These are phyloP conservation scores for Aspergillus taichungensis DNA, from an alignment of 495 filamentous ascomycete genomes.

Conservation along the genomic window DNA sequence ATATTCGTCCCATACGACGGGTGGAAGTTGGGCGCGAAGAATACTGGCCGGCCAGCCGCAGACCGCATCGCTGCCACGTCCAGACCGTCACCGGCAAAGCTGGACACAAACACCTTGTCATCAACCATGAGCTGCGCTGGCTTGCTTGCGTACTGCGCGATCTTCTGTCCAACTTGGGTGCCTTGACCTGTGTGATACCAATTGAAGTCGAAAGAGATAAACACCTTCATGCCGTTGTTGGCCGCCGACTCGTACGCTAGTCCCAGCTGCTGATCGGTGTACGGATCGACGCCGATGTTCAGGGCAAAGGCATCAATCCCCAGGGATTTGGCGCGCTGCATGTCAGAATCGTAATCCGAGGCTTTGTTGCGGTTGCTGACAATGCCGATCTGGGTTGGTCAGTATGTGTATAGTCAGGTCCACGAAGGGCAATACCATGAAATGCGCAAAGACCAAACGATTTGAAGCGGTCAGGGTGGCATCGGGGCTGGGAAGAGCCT, in stretches of 20 bases:
- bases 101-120: slow-evolving; percentile 45
- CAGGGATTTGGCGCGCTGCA: slow-evolving; percentile 40
- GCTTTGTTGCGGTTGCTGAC: slow-evolving; percentile 35
- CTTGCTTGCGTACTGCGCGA: slow-evolving; percentile 33
- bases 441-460: slow-evolving; percentile 46
- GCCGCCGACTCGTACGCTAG: slow-evolving; percentile 49
- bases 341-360: slow-evolving; percentile 45
- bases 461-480: slow-evolving; percentile 3
- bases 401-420: neutral
- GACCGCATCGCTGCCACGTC: slow-evolving; percentile 32
- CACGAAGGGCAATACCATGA: slow-evolving; percentile 36
- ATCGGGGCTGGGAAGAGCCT: neutral
- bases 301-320: slow-evolving; percentile 53
- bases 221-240: slow-evolving; percentile 48
- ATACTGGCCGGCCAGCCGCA: slow-evolving; percentile 37
- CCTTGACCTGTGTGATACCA: slow-evolving; percentile 33
- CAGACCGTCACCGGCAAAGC: slow-evolving; percentile 41
- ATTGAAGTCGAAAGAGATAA: slow-evolving; percentile 52
- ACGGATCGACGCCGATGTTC: slow-evolving; percentile 44
- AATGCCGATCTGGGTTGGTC: slow-evolving; percentile 38
- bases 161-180: slow-evolving; percentile 31
- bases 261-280: slow-evolving; percentile 40
- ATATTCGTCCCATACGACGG: slow-evolving; percentile 22
- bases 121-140: slow-evolving; percentile 46
- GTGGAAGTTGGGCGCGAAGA: slow-evolving; percentile 46